Conservation (phyloP, 139 green algal genomes). For the Closterium sp. region DNA sequence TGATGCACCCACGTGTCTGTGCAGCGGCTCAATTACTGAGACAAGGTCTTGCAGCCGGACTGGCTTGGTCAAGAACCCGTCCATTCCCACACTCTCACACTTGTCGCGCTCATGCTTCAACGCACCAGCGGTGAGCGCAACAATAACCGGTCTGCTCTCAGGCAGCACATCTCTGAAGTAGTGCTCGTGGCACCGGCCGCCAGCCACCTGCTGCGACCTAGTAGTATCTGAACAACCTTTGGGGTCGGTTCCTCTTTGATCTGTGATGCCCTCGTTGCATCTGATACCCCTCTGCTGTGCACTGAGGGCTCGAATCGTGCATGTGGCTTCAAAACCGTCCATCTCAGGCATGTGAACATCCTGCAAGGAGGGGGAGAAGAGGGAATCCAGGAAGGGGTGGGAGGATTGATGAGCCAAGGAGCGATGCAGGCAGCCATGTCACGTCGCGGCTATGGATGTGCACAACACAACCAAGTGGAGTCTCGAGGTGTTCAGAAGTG, state of each 20-base stretch:
- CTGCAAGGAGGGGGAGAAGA: not conserved
- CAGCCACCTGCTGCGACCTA: too few relatives aligned
- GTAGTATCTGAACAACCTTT: not conserved
- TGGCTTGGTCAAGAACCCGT: not conserved
- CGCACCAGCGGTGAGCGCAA: not conserved
- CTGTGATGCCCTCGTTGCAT: not conserved
- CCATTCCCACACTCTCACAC: not conserved
- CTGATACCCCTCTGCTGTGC: not conserved
- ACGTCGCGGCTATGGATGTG: too few relatives aligned
- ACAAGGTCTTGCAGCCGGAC: not conserved
- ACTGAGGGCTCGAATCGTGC: not conserved
- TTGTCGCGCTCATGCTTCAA: not conserved
- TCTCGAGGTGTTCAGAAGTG: not conserved
- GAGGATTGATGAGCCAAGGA: too few relatives aligned
- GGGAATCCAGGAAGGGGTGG: too few relatives aligned
- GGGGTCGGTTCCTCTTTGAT: not conserved
- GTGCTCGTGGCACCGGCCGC: not conserved
- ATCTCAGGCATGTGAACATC: constrained; percentile 59
- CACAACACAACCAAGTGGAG: not conserved
- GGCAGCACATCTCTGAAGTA: not conserved
- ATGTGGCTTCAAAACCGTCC: constrained; percentile 18
- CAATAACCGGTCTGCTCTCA: not conserved
- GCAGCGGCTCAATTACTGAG: not conserved
- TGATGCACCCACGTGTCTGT: too few relatives aligned
- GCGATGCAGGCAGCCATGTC: too few relatives aligned